These are phyloP conservation scores for Alternaria brassicicola DNA, from an alignment of 2,329 filamentous ascomycete genomes.

Conservation along the genomic window DNA sequence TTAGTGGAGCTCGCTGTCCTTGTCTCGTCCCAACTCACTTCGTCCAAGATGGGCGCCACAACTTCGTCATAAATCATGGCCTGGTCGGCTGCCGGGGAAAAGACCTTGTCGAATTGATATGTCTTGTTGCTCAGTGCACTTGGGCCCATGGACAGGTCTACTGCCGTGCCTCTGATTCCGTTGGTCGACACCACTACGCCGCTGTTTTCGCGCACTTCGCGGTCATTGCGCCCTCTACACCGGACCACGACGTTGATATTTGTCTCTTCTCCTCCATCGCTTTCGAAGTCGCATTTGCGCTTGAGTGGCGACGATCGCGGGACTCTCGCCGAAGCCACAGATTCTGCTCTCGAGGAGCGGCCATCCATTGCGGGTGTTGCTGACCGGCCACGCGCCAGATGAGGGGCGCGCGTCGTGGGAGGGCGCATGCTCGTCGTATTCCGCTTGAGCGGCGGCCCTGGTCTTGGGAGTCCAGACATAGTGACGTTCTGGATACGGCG, in stretches of 20 bases:
- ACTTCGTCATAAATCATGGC: constrained; percentile 94
- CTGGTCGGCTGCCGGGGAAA: constrained; percentile 93
- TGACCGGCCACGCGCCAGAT: constrained; percentile 58
- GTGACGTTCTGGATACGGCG: constrained; percentile 21
- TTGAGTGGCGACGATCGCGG: constrained; percentile 64
- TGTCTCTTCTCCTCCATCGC: constrained; percentile 75
- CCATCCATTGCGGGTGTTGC: constrained; percentile 55
- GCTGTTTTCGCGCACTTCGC: constrained; percentile 93
- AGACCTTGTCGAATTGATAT: constrained; percentile 96
- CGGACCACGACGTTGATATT: constrained; percentile 98
- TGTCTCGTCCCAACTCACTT: constrained; percentile 61
- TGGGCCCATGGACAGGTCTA: constrained; percentile 90
- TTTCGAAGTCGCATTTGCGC: constrained; percentile 84
- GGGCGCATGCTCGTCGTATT: constrained; percentile 59
- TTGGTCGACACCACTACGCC: constrained; percentile 88
- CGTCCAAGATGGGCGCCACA: constrained; percentile 88
- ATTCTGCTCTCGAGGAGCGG: constrained; percentile 73
- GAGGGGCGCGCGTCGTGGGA: constrained; percentile 59
- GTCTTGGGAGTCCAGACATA: constrained; percentile 63
- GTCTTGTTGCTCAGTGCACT: constrained; percentile 94
- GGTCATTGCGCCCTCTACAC: constrained; percentile 88
- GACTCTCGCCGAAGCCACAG: constrained; percentile 58
- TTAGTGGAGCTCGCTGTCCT: constrained; percentile 10
- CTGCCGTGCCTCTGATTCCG: constrained; percentile 81
- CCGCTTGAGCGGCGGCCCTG: constrained; percentile 58